Base-by-base conservation (phyloP, 208 protist genomes). In the Leishmania braziliensis region DNA sequence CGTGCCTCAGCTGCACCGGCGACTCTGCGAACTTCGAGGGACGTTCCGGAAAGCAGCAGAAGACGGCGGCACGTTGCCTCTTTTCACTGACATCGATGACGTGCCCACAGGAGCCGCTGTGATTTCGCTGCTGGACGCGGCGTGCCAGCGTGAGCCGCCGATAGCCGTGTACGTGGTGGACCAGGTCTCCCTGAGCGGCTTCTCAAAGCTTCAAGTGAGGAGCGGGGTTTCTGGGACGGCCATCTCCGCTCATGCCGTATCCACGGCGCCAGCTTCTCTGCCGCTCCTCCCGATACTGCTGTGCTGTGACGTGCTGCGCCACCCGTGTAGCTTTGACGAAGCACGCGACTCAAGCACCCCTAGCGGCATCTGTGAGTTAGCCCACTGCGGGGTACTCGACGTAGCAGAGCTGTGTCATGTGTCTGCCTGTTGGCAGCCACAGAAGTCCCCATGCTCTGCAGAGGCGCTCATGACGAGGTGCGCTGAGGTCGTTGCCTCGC, bases 91-190 rank as follows among this genome's bases (percentile, higher is more conserved):
- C 54, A 26, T 36, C 36, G 29, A 14, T 3, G 56, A 66, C 20
- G 50, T 14, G 4, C 23, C 12, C 10, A 63, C 75, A 46, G 50
- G 29, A 16, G 23, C 75, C 0, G 43, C 51, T 54, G 36, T 66
- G 12, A 8, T 29, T 29, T 51, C 71, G 6, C 75, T 78, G 6
- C 50, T 81, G 14, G 36, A 46, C 3, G 63, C 50, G 23, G 65
- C n/a, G 36, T 82, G 78, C 56, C 77, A 60, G 8, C 50, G 50
- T 16, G 71, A 68, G 51, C 77, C 77, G 29, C 82, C 82, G 9
- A 33, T 85, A 0, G 65, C 79, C 46, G 78, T 91, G 36, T 81
- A 88, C 76, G 9, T 87, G 10, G 82, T 85, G 43, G 88, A 91
- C n/a, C 68, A 84, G 48, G 71, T 87, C 8, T 58, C 54, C 3